These are phyloP conservation scores for Turnera subulata DNA, from an alignment of 345 rosid species.

Conservation along the genomic window DNA sequence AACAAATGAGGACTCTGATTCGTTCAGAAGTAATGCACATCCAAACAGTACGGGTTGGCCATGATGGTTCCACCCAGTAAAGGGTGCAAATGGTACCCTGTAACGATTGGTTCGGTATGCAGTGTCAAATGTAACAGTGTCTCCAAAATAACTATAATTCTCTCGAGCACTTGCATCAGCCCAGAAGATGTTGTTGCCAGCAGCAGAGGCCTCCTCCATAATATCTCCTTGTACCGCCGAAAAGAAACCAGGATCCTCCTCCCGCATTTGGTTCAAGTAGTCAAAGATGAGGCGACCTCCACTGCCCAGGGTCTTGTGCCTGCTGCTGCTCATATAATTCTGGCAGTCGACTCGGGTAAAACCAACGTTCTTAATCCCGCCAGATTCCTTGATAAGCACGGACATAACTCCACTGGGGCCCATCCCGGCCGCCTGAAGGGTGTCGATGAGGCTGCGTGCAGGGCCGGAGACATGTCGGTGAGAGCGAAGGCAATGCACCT, in stretches of 20 bases:
- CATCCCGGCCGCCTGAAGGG: conserved; percentile 62
- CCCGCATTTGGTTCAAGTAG: conserved; percentile 46
- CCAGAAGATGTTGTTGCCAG: conserved; percentile 45
- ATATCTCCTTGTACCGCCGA: conserved; percentile 43
- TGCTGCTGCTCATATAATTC: conserved; percentile 53
- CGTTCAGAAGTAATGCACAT: conserved; percentile 48
- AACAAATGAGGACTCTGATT: conserved; percentile 46
- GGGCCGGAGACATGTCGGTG: conserved; percentile 61
- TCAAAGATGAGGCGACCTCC: conserved; percentile 49
- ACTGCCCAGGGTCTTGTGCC: conserved; percentile 46
- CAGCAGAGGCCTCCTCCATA: conserved; percentile 36
- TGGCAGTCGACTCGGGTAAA: conserved; percentile 59
- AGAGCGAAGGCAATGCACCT: conserved; percentile 55
- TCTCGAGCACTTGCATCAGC: conserved; percentile 43
- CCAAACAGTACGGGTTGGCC: conserved; percentile 57
- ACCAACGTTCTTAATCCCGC: conserved; percentile 57
- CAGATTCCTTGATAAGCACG: conserved; percentile 51
- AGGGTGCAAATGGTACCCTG: conserved; percentile 47
- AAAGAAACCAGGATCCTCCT: conserved; percentile 38
- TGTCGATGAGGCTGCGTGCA: conserved; percentile 58
- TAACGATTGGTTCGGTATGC: conserved; percentile 42
- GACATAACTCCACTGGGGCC: conserved; percentile 66
- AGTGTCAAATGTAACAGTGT: conserved; percentile 48
- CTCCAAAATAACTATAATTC: conserved; percentile 45
- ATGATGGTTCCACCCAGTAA: conserved; percentile 54